A percentile compares a stretch with the other conserved stretches of the same genome.
Conservation (phyloP, 202 grass and related monocot genomes). For the Saccharum hybrid region DNA sequence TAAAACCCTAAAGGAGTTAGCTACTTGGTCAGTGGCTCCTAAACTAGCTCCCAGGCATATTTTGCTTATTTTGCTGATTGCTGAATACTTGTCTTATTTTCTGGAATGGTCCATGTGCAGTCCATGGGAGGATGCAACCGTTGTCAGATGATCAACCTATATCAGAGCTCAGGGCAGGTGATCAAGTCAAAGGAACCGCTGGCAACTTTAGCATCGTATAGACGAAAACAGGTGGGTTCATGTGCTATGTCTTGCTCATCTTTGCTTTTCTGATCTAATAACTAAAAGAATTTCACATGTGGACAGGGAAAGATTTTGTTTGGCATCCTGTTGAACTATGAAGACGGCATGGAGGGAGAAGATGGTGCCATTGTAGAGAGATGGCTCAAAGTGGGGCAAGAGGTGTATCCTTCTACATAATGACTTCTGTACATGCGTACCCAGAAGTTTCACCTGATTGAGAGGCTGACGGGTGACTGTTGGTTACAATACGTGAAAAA, state of each 20-base stretch:
- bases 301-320: slow-evolving; percentile 91
- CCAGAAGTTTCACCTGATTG: background rate
- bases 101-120: slow-evolving; percentile 40
- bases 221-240: slow-evolving; percentile 65
- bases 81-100: background rate
- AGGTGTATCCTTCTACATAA: slow-evolving; percentile 53
- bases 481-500: background rate
- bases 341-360: slow-evolving; percentile 50
- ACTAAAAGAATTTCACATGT: slow-evolving; percentile 9
- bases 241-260: background rate
- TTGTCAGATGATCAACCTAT: slow-evolving; percentile 93
- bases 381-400: slow-evolving; percentile 84
- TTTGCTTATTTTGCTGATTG: slow-evolving; percentile 14
- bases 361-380: slow-evolving; percentile 48
- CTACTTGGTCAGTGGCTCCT: background rate
- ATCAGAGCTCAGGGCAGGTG: slow-evolving; percentile 61
- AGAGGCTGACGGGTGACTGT: background rate
- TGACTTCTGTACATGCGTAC: slow-evolving; percentile 26
- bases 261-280: background rate
- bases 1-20: background rate
- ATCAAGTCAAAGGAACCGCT: slow-evolving; percentile 84
- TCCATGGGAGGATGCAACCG: slow-evolving; percentile 96
- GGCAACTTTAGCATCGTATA: slow-evolving; percentile 87
- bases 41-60: background rate
- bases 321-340: slow-evolving; percentile 74